phyloP scores from a whole-genome alignment of 768 basidiomycete species.

The Naganishia kalamii region DNA sequence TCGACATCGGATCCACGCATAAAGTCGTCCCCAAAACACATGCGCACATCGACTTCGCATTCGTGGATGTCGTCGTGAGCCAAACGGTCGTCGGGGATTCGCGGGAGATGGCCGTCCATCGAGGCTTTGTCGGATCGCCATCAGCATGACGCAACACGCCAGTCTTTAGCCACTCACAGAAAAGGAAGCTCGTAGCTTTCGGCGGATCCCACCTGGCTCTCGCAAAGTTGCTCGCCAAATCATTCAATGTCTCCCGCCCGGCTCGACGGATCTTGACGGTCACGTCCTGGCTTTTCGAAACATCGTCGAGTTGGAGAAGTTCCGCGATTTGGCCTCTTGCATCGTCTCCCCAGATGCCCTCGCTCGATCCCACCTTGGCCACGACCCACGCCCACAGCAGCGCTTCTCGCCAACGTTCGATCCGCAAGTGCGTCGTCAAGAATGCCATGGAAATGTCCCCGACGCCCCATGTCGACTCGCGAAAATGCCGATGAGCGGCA shows the following conservation, averaged over 20 bases:
- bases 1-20: not conserved
- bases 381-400: constrained; percentile 42
- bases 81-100: not conserved
- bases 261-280: constrained; percentile 1
- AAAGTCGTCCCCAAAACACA: constrained; percentile 20
- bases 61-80: not conserved
- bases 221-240: constrained; percentile 22
- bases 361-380: constrained; percentile 28
- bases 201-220: constrained; percentile 31
- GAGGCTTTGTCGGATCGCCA: constrained; percentile 26
- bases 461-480: constrained; percentile 29
- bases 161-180: constrained; percentile 23
- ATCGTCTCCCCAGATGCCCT: constrained; percentile 30
- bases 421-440: constrained; percentile 34
- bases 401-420: constrained; percentile 45
- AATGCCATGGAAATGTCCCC: constrained; percentile 40
- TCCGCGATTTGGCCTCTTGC: constrained; percentile 28
- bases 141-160: constrained; percentile 21
- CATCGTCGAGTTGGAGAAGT: constrained; percentile 24
- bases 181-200: constrained; percentile 28
- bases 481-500: constrained; percentile 36
- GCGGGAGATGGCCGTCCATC: constrained; percentile 40
- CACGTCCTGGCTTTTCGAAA: not conserved
- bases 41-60: constrained; percentile 9
- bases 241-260: constrained; percentile 29